These are phyloP conservation scores for Allium fistulosum DNA, from an alignment of 106 monocot species.

Conservation along the genomic window DNA sequence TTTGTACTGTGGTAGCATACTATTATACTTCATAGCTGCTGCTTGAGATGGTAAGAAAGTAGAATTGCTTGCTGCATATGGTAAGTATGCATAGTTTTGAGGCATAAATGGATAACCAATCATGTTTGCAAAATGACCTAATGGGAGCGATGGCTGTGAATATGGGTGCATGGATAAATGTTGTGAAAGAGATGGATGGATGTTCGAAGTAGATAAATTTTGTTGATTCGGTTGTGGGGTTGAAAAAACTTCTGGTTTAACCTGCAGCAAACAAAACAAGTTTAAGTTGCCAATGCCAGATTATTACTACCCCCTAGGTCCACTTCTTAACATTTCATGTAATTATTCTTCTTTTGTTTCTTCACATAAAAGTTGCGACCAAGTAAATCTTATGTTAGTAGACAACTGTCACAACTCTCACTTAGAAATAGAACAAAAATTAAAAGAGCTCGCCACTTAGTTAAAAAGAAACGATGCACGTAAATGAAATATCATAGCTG, in stretches of 20 bases:
- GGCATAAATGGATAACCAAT: slow-evolving; percentile 79
- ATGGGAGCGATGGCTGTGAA: slow-evolving; percentile 72
- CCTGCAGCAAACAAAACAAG: slow-evolving; percentile 21
- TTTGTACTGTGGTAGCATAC: slow-evolving; percentile 82
- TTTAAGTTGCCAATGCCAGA: too few species aligned
- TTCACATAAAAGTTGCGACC: too few species aligned
- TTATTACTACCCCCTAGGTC: too few species aligned
- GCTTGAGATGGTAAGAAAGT: slow-evolving; percentile 74
- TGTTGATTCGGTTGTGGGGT: slow-evolving; percentile 31
- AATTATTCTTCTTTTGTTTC: too few species aligned
- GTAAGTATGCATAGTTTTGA: slow-evolving; percentile 69
- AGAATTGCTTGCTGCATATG: slow-evolving; percentile 59
- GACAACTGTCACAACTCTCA: too few species aligned
- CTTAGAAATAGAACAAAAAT: too few species aligned
- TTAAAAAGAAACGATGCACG: too few species aligned
- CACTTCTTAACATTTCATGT: too few species aligned
- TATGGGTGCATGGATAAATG: slow-evolving; percentile 67
- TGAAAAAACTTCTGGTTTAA: slow-evolving; percentile 49
- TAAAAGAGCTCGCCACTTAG: too few species aligned
- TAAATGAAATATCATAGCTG: background rate
- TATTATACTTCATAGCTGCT: slow-evolving; percentile 53
- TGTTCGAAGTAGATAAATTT: slow-evolving; percentile 22
- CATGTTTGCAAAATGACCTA: slow-evolving; percentile 85
- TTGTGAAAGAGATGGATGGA: slow-evolving; percentile 59
- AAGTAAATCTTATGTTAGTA: too few species aligned